Percentiles rank a stretch among this genome's conserved stretches.
Conservation (phyloP, 1,284 basidiomycete species). For the Rugosomyces carneus region DNA sequence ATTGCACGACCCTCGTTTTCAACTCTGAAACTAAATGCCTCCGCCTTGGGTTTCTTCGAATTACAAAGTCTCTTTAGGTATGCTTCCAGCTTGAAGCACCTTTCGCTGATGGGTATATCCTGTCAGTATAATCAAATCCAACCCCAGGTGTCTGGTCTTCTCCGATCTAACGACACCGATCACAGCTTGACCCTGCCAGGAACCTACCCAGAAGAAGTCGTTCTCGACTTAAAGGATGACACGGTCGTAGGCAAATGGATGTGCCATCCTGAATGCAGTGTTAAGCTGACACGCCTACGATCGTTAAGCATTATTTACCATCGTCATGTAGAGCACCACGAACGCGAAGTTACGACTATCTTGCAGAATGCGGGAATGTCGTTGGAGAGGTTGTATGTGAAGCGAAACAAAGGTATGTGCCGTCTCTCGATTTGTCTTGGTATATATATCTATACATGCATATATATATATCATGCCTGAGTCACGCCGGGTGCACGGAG, state of each 20-base stretch:
- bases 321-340: background rate
- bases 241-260: constrained; percentile 3
- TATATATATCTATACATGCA: background rate
- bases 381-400: background rate
- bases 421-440: background rate
- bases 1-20: constrained; percentile 1
- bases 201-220: constrained; percentile 1
- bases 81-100: constrained; percentile 1
- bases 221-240: constrained; percentile 1
- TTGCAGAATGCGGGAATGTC: background rate
- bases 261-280: constrained; percentile 1
- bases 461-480: background rate
- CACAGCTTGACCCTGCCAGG: background rate
- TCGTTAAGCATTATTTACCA: constrained; percentile 5
- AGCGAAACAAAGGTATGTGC: background rate
- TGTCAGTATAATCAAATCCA: background rate
- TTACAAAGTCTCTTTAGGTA: constrained; percentile 5
- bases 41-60: constrained; percentile 1
- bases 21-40: background rate
- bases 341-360: background rate
- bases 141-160: background rate
- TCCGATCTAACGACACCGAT: background rate
- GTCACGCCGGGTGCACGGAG: too few relatives aligned
- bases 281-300: constrained; percentile 4
- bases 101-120: constrained; percentile 2